These are phyloP conservation scores for Bauhinia variegata DNA, from an alignment of 306 rosid species.

Conservation along the genomic window DNA sequence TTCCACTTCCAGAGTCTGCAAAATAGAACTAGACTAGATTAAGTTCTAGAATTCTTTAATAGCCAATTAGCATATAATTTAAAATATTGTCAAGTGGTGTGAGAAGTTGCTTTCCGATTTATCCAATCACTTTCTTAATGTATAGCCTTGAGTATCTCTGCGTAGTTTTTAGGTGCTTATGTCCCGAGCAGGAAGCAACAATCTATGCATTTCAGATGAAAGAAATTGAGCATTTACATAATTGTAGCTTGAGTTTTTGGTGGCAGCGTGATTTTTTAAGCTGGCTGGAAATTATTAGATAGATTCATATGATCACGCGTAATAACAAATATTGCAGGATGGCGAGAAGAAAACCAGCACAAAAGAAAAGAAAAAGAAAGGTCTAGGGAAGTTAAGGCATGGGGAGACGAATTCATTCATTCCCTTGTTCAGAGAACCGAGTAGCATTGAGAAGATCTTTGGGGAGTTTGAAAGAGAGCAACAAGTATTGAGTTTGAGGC, in stretches of 20 bases:
- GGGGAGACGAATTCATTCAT: slow-evolving; percentile 87
- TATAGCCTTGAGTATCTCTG: slow-evolving; percentile 21
- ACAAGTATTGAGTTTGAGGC: slow-evolving; percentile 59
- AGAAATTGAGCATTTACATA: too few species aligned
- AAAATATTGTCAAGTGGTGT: slow-evolving; percentile 20
- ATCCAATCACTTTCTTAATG: slow-evolving; percentile 22
- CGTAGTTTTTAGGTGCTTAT: neutral
- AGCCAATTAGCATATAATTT: slow-evolving; percentile 15
- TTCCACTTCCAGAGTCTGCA: neutral
- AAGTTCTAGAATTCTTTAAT: slow-evolving; percentile 1
- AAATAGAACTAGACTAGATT: too few species aligned
- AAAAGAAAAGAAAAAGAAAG: slow-evolving; percentile 86
- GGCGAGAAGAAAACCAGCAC: slow-evolving; percentile 62
- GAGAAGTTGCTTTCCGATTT: slow-evolving; percentile 19
- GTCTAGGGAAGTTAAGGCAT: slow-evolving; percentile 66
- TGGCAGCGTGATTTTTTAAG: slow-evolving; percentile 18
- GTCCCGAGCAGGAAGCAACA: slow-evolving; percentile 3
- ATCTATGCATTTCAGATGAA: neutral
- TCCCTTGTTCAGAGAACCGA: slow-evolving; percentile 90
- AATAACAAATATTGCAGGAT: slow-evolving; percentile 51
- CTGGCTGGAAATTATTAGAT: slow-evolving; percentile 15
- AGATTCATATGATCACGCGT: slow-evolving; percentile 21
- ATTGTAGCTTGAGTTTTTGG: neutral
- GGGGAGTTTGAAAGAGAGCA: slow-evolving; percentile 96
- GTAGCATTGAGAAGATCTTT: slow-evolving; percentile 95